Percentiles rank a stretch among this genome's conserved stretches.
phyloP scores from a whole-genome alignment of 1,139 yeast genomes.

The Taphrina deformans region DNA sequence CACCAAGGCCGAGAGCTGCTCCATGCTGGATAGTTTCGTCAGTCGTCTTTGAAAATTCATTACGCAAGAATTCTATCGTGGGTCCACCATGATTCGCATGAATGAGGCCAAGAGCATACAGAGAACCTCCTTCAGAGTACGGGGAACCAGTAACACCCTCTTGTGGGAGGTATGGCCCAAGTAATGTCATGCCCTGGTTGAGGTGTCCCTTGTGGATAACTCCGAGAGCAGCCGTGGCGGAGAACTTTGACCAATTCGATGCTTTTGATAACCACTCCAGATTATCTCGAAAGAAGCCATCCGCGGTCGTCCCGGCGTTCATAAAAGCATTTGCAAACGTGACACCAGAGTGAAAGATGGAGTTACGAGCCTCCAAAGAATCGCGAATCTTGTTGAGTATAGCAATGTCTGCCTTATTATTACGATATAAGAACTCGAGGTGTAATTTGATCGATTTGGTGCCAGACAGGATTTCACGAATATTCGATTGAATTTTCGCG shows the following conservation, averaged over 20 bases:
- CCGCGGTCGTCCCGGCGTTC: conserved; percentile 97
- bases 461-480: conserved; percentile 67
- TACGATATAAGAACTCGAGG: conserved; percentile 79
- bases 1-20: conserved; percentile 93
- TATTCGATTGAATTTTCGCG: conserved; percentile 5
- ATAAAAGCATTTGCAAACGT: conserved; percentile 92
- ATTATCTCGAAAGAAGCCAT: conserved; percentile 84
- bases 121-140: conserved; percentile 93
- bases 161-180: conserved; percentile 83
- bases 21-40: conserved; percentile 88
- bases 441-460: conserved; percentile 93
- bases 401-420: conserved; percentile 81
- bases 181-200: conserved; percentile 81
- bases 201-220: conserved; percentile 95
- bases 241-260: conserved; percentile 94
- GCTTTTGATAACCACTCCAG: conserved; percentile 97
- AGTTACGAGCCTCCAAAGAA: conserved; percentile 83
- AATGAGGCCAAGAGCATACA: conserved; percentile 88
- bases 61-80: conserved; percentile 73
- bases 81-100: conserved; percentile 97
- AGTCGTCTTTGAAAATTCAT: conserved; percentile 49
- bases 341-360: conserved; percentile 93
- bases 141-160: conserved; percentile 52
- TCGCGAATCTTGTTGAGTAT: conserved; percentile 80
- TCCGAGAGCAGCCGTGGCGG: conserved; percentile 97